Evolutionary conservation across 768 basidiomycete genomes (phyloP).

Genomic region (Dentipellis sp.): DNA sequence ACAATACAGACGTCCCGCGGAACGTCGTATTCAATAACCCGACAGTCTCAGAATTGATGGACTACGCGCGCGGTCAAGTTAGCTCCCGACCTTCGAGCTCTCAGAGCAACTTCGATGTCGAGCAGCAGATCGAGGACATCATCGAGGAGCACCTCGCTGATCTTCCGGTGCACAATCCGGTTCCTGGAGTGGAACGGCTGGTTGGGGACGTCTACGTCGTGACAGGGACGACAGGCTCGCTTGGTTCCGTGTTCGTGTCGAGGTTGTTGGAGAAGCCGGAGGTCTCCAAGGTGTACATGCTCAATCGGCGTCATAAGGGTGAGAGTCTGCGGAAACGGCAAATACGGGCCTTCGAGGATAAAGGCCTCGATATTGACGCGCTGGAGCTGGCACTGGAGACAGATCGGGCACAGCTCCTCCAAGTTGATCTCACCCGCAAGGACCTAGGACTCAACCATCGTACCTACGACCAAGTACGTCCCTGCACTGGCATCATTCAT

Average conservation of each 20-base stretch:
- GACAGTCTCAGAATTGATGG: no score
- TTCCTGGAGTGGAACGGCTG: no score
- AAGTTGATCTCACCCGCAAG: constrained; percentile 11
- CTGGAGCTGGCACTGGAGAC: constrained; percentile 1
- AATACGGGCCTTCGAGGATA: neutral
- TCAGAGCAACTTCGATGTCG: no score
- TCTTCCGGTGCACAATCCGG: no score
- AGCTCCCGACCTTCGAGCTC: no score
- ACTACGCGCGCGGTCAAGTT: no score
- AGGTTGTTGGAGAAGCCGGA: neutral
- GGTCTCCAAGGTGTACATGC: neutral
- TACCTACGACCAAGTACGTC: constrained; percentile 6
- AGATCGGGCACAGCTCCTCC: constrained; percentile 14
- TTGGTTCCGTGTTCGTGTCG: neutral
- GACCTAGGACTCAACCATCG: constrained; percentile 3
- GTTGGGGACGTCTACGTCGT: neutral
- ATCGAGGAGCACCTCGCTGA: no score
- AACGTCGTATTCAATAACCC: no score
- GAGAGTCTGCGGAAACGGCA: neutral
- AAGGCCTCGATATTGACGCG: neutral
- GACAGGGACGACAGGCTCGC: neutral
- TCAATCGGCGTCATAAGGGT: neutral
- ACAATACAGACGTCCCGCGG: no score
- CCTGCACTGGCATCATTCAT: neutral
- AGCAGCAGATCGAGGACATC: no score